Evolutionary conservation across 306 rosid genomes (phyloP).

Genomic region (Boehmeria nivea): DNA sequence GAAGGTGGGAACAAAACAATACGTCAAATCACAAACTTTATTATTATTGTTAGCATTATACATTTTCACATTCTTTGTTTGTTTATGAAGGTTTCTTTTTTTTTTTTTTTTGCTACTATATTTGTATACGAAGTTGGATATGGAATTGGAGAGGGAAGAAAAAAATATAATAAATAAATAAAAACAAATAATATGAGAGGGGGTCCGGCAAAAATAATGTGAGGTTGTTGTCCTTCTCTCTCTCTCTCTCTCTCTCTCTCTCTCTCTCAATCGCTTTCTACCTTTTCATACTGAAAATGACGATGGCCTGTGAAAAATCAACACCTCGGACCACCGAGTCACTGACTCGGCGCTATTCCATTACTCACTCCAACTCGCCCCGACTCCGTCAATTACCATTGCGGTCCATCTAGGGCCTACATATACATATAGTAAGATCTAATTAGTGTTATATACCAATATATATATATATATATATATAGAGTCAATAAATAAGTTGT

Average conservation of each 20-base stretch:
- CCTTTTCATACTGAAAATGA: constrained; percentile 27
- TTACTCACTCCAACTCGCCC: background rate
- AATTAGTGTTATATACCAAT: too few relatives aligned
- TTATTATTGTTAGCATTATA: constrained; percentile 6
- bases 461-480: too few relatives aligned
- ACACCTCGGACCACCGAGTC: constrained; percentile 7
- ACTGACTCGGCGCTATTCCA: background rate
- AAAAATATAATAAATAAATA: background rate
- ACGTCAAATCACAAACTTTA: constrained; percentile 60
- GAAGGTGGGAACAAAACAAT: constrained; percentile 50
- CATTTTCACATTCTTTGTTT: background rate
- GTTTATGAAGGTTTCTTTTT: background rate
- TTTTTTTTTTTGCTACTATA: background rate
- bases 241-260: constrained; percentile 29
- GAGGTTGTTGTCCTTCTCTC: constrained; percentile 37
- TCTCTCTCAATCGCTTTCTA: constrained; percentile 28
- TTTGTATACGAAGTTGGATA: background rate
- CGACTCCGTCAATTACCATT: background rate
- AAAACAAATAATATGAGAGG: too few relatives aligned
- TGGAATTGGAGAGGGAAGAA: constrained; percentile 9
- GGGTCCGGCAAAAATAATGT: constrained; percentile 2
- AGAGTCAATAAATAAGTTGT: too few relatives aligned
- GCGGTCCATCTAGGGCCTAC: too few relatives aligned
- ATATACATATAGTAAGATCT: too few relatives aligned
- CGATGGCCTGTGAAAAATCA: constrained; percentile 1